Conservation (phyloP, 306 rosid species). For the Rosa multiflora region DNA sequence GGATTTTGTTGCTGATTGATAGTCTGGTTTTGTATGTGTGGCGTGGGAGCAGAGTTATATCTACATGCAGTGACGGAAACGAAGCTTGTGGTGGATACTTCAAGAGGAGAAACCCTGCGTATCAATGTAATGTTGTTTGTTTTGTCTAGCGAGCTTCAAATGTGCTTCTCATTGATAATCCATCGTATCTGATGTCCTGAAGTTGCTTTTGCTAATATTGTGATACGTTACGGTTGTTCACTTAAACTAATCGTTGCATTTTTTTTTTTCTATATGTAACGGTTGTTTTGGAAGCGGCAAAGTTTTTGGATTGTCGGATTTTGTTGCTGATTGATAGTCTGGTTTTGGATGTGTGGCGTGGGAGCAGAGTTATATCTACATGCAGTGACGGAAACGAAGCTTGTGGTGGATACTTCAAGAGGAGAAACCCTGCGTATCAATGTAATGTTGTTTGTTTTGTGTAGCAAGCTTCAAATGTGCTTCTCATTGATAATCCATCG, state of each 20-base stretch:
- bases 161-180: background rate
- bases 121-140: conserved; percentile 66
- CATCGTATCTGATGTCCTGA: background rate
- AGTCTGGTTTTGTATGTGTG: background rate
- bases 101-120: conserved; percentile 93
- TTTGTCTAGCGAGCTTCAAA: background rate
- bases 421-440: conserved; percentile 95
- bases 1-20: background rate
- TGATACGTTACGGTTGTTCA: background rate
- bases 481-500: background rate
- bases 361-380: conserved; percentile 77
- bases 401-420: conserved; percentile 94
- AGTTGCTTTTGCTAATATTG: background rate
- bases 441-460: conserved; percentile 44
- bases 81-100: conserved; percentile 90
- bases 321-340: background rate
- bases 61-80: conserved; percentile 88
- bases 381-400: conserved; percentile 81
- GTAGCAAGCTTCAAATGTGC: background rate
- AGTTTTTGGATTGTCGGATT: background rate
- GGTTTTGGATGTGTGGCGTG: background rate
- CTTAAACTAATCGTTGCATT: conserved; percentile 10
- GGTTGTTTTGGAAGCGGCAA: background rate
- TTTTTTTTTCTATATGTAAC: background rate
- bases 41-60: conserved; percentile 55